Base-by-base conservation (phyloP, 1,139 yeast species). In the Debaryomyces udenii region DNA sequence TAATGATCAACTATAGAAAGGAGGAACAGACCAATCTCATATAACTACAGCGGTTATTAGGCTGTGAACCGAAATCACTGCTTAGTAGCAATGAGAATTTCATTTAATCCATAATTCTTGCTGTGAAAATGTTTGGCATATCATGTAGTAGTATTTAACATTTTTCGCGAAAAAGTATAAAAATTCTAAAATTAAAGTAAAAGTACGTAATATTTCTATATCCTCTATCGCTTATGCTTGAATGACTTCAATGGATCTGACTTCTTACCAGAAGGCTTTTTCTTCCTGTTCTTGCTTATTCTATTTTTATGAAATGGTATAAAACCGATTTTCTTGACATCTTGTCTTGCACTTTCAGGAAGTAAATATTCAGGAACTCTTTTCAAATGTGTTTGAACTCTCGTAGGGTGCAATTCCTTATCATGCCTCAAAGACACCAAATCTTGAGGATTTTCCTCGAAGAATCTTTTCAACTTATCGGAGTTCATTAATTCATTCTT, bases 401-500 rank as follows among this genome's bases (percentile, higher is more conserved):
- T 78, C 2, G 93, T 73, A 9, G 95, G 84, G 57, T 91, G 96
- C 44, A 88, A 62, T 52, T 87, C 96, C 55, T 83, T 86, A 61
- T 93, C 99, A 59, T 93, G 99, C 61, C 97, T 84, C 61, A 93
- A 78, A 40, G 86, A 81, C 10, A 82, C 82, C 56, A 93, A 75
- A 64, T 94, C 99, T 57, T 89, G 95, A n/a, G 99, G 99, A 61
- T 93, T 93, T 59, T 93, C 99, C 64, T 93, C 97, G 58, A 94
- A 94, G 66, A 90, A 96, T 56, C 97, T 80, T 64, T 90, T 90
- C 59, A 94, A 77, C 57, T 89, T 90, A 49, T 90, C 97, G 50
- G 95, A 86, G 33, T 91, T 81, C 47, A 94, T 71, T 61, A 94
- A 74, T 63, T 94, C 99, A 55, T 84, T 80, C 61, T 87, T 86